Evolutionary conservation across 129 eudicot species (phyloP).

Genomic region (Sambucus nigra): DNA sequence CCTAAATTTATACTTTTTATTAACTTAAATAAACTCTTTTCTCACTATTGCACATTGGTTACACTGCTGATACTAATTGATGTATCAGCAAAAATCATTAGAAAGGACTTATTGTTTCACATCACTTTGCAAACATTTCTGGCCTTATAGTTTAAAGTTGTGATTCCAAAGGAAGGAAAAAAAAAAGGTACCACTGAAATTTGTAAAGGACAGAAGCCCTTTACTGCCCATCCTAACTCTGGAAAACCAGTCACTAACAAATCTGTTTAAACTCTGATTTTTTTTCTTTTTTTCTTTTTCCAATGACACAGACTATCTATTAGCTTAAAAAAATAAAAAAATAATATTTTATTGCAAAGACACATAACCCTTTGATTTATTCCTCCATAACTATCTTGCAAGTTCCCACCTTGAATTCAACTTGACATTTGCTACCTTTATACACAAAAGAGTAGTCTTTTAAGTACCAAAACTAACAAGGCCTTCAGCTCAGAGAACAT

Average conservation of each 20-base stretch:
- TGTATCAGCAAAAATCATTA: constrained; percentile 20
- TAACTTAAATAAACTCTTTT: constrained; percentile 3
- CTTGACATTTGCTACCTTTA: constrained; percentile 31
- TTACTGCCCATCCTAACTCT: constrained; percentile 10
- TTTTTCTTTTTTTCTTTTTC: too few relatives aligned
- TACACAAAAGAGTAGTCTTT: constrained; percentile 17
- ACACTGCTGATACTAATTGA: constrained; percentile 11
- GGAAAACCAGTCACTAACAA: neutral
- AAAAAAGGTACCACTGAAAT: too few relatives aligned
- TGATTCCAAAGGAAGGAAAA: constrained; percentile 12
- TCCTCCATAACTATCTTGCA: constrained; percentile 29
- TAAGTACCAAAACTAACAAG: constrained; percentile 23
- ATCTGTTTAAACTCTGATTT: neutral
- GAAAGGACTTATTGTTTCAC: neutral
- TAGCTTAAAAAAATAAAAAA: too few relatives aligned
- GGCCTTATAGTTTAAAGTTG: neutral
- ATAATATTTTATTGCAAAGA: too few relatives aligned
- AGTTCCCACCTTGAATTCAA: constrained; percentile 29
- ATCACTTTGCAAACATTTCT: constrained; percentile 3
- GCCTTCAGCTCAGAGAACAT: neutral
- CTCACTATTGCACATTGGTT: constrained; percentile 7
- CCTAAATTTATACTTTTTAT: constrained; percentile 12
- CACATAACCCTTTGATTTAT: constrained; percentile 26
- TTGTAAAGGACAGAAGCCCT: constrained; percentile 6
- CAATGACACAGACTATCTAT: too few relatives aligned